These are phyloP conservation scores for Verticillium klebahnii DNA, from an alignment of 2,329 filamentous ascomycete species.

Conservation along the genomic window DNA sequence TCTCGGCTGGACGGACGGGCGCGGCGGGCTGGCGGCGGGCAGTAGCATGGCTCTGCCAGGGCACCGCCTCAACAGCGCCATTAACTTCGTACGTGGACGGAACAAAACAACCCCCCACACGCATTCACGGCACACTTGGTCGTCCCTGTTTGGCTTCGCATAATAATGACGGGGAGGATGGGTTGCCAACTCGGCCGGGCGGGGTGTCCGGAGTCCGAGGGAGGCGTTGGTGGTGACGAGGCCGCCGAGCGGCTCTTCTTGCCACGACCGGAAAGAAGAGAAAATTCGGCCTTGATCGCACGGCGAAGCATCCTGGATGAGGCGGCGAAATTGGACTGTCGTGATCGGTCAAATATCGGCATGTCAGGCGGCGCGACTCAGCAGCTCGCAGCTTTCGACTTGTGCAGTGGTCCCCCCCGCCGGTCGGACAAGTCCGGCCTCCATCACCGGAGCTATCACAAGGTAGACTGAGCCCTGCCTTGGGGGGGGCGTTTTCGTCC, in stretches of 20 bases:
- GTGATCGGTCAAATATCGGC: not conserved
- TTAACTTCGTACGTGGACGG: not conserved
- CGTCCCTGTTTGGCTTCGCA: not conserved
- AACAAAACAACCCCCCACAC: not conserved
- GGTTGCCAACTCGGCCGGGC: not conserved
- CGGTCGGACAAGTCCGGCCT: conserved; percentile 3
- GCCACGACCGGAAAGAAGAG: too few species aligned
- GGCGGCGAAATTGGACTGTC: not conserved
- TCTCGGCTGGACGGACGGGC: not conserved
- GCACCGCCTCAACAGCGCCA: not conserved
- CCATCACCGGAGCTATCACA: not conserved
- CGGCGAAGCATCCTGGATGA: not conserved
- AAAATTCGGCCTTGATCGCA: not conserved
- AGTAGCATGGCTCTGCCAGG: not conserved
- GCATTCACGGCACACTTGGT: not conserved
- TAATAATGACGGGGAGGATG: not conserved
- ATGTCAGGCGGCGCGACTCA: not conserved
- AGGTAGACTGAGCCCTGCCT: not conserved
- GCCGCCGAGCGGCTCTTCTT: not conserved
- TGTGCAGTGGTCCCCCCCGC: not conserved
- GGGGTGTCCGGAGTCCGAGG: not conserved
- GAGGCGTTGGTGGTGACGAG: not conserved
- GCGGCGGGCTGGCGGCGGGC: not conserved
- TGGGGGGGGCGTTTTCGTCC: not conserved
- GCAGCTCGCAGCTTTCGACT: not conserved